Evolutionary conservation across 208 protist species (phyloP).

Genomic region (Kentomonas sorsogonicus): DNA sequence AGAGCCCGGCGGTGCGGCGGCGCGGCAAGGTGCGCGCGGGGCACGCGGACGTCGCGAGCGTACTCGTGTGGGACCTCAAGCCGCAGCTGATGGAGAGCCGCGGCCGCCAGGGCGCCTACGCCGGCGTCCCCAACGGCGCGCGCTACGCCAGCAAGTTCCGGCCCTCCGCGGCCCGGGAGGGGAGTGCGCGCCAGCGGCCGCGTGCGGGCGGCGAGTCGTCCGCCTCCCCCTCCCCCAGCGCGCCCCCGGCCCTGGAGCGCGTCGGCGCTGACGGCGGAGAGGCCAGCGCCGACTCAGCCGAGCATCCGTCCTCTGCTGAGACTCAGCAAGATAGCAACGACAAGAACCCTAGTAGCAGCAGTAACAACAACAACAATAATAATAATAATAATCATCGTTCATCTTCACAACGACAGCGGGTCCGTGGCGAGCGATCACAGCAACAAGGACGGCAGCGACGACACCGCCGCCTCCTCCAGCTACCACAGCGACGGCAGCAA

Average conservation of each 20-base stretch:
- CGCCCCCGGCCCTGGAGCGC: too few species aligned
- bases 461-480: conserved; percentile 1
- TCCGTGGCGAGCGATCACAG: too few species aligned
- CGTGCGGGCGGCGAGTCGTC: too few species aligned
- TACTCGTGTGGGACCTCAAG: conserved; percentile 63
- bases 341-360: neutral
- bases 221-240: too few species aligned
- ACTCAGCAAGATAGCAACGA: too few species aligned
- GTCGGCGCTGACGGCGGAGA: too few species aligned
- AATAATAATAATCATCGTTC: neutral
- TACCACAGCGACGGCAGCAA: conserved; percentile 16
- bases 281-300: too few species aligned
- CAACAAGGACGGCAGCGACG: conserved; percentile 15
- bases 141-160: too few species aligned
- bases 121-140: conserved; percentile 14
- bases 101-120: conserved; percentile 16
- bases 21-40: conserved; percentile 13
- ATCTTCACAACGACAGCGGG: neutral
- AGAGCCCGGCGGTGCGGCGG: neutral
- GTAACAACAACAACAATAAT: neutral
- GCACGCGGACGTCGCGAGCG: conserved; percentile 32
- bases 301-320: too few species aligned
- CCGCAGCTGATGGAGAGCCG: conserved; percentile 52
- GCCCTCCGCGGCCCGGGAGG: neutral
- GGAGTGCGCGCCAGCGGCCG: too few species aligned